Base-by-base conservation (phyloP, 192 early-diverging fungal species). In the Coemansia sp. region DNA sequence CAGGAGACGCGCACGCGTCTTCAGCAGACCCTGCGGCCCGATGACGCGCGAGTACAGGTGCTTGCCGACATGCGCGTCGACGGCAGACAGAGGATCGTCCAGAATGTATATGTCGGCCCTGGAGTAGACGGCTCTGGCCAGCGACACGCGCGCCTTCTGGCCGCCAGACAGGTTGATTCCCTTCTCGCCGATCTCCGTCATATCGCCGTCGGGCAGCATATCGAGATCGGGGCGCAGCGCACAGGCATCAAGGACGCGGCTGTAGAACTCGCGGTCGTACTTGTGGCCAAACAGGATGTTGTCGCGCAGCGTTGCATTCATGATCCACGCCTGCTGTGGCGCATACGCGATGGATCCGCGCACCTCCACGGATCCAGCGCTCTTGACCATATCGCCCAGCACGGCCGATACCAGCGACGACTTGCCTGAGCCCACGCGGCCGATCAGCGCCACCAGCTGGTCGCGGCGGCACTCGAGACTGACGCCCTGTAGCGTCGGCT, bases 11-110 rank as follows among this genome's bases (percentile, higher is more conserved):
- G 87, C 84, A 8, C 83, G 70, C 15, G 61, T 55, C 36, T 64
- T 64, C 27, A 88, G 65, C 34, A 85, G 29, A 8, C 85, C 85
- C 29, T 74, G 65, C 50, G 70, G 70, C 13, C 74, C 80, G 41
- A 85, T 59, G 14, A 82, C 82, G 20, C 83, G 79, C 0, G 82
- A 77, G 34, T 86, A 88, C 2, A 88, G 72, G 17, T 82, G 78
- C 60, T 85, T 84, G 30, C 84, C 84, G 9, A 88, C 86, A 65
- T 86, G 84, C 10, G 86, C 79, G 47, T 86, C 87, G 3, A 88
- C 85, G 20, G 91, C 88, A 31, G 88, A 75, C 40, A 91, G 74
- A n/a, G 88, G 87, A 44, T 92, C 89, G 57, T 91, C 90, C 19
- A 92, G 67, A 1, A 91, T 70, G 37, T 84, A 83, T 0, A 89